Evolutionary conservation across 2,329 filamentous ascomycete species (phyloP).

Genomic region (Coniochaeta sp.): DNA sequence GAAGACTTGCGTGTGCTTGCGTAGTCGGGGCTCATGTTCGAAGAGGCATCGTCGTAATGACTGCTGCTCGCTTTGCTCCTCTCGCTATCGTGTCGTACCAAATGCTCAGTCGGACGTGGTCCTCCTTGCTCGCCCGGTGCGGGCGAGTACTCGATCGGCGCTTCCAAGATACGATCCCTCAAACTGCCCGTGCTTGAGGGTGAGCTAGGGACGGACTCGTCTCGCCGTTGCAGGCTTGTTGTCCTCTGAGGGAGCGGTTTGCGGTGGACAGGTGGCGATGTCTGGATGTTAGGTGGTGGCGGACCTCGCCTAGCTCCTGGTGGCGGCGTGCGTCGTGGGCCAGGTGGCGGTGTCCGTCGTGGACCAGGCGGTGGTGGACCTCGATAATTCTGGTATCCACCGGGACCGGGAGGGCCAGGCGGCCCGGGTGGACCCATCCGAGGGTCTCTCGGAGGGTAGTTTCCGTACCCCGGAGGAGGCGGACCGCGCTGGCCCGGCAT

Average conservation of each 20-base stretch:
- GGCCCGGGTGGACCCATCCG: constrained; percentile 10
- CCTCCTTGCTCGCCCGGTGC: constrained; percentile 5
- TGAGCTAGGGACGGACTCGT: constrained; percentile 12
- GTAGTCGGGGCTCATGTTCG: constrained; percentile 66
- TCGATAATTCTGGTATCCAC: constrained; percentile 6
- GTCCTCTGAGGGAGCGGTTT: constrained; percentile 22
- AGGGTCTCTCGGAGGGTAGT: background rate
- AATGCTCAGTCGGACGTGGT: constrained; percentile 9
- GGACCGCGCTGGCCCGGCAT: background rate
- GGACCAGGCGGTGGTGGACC: constrained; percentile 10
- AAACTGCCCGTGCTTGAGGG: constrained; percentile 11
- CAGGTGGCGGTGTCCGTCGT: constrained; percentile 15
- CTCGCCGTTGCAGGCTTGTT: constrained; percentile 13
- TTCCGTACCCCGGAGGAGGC: background rate
- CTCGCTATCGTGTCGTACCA: constrained; percentile 28
- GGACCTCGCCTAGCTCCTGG: constrained; percentile 8
- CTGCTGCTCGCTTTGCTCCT: constrained; percentile 35
- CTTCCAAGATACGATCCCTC: constrained; percentile 11
- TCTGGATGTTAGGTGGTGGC: constrained; percentile 8
- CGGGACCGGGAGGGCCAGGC: background rate
- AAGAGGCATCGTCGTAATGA: constrained; percentile 56
- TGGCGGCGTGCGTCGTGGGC: constrained; percentile 14
- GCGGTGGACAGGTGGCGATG: constrained; percentile 18
- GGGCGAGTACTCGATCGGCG: constrained; percentile 6
- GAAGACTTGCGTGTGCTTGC: constrained; percentile 59